Evolutionary conservation across 148 eudicot genomes (phyloP), one percentile per base, ranked within the genome.

Genomic region (Camellia granthamiana): DNA sequence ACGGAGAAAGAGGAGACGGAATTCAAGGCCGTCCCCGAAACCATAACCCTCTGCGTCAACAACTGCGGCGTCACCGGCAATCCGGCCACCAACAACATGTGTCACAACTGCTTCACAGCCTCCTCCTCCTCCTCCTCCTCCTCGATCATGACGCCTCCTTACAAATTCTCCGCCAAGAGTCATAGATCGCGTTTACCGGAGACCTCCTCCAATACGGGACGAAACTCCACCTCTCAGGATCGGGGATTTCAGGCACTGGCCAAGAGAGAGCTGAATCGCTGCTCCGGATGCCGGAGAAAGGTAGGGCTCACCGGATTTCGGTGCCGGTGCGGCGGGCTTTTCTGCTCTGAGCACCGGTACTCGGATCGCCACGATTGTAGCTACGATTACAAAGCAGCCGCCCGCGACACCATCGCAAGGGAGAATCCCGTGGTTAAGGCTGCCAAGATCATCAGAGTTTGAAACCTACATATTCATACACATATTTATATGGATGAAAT

Each of bases 1-100:
- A 88, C 88, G 11, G 90, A 84, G 80, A 82, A 88, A 18, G 88
- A 88, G 54, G 90, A 88, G 49, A 87, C 86, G 11, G 84, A 83
- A 60, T 83, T 86, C 82, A 81, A 83, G 56, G 72, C 63, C 43
- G 78, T 80, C 23, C 82, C 85, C 3, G 86, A 83, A 69, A 76
- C 86, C 61, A 47, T 84, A n/a, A 71, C 86, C 0, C 75, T 71
- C 18, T 84, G 86, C 78, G 75, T 72, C 75, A 84, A 82, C 81
- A 77, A 84, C 81, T 84, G 86, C 70, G 87, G 87, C 60, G 77
- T 84, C 68, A 80, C 76, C 54, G 87, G 81, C 9, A 84, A 78
- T 46, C 84, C 84, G 1, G 77, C 87, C n/a, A 84, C 87, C 38
- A 78, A 84, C 66, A 81, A 84, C 59, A 81, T 84, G 82, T 84